phyloP scores from a whole-genome alignment of 805 yeast species.

The Millerago galiae region DNA sequence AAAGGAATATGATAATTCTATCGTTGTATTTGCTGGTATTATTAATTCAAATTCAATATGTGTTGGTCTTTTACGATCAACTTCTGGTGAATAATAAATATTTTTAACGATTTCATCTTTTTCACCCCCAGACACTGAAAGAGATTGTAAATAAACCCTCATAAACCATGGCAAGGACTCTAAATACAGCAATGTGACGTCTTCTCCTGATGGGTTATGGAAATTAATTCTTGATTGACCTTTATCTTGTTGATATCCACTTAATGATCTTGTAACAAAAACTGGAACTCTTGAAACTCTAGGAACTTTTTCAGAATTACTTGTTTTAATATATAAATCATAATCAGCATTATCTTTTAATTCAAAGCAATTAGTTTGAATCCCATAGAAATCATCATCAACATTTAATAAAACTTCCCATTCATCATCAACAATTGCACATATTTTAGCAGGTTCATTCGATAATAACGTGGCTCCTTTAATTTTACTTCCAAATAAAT shows the following conservation, averaged over 20 bases:
- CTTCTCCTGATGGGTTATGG: constrained; percentile 51
- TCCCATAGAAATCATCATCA: constrained; percentile 25
- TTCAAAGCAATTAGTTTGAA: constrained; percentile 32
- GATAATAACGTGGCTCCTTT: constrained; percentile 60
- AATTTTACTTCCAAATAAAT: constrained; percentile 65
- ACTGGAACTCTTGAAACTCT: constrained; percentile 51
- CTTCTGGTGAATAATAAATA: constrained; percentile 65
- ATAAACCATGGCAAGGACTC: constrained; percentile 93
- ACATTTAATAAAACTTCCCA: constrained; percentile 41
- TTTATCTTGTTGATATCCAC: constrained; percentile 85
- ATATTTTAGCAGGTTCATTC: constrained; percentile 33
- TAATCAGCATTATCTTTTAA: constrained; percentile 19
- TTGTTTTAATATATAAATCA: constrained; percentile 31
- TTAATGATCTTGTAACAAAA: constrained; percentile 72
- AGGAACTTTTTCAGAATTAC: constrained; percentile 37
- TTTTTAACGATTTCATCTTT: constrained; percentile 38
- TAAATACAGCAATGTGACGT: constrained; percentile 52
- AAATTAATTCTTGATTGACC: constrained; percentile 84
- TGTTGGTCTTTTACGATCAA: constrained; percentile 74
- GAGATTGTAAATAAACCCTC: constrained; percentile 71
- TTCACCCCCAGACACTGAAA: constrained; percentile 29
- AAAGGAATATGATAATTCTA: constrained; percentile 66
- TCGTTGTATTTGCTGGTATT: constrained; percentile 58
- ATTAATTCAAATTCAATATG: constrained; percentile 65
- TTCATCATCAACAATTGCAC: constrained; percentile 35